Conservation (phyloP, 371 early-diverging fungal species). For the Globomyces sp. region DNA sequence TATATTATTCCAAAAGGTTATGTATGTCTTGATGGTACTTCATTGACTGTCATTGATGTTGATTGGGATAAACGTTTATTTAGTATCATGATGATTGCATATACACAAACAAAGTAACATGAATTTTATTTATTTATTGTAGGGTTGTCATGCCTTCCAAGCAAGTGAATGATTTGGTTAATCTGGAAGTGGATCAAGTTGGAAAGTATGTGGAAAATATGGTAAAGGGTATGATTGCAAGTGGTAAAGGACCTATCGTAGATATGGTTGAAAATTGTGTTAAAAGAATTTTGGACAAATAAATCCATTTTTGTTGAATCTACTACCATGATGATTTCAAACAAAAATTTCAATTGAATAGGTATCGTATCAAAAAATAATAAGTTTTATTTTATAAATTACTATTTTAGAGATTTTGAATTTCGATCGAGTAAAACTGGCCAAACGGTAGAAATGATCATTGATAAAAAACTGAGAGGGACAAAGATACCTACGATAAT, state of each 20-base stretch:
- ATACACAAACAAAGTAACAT: constrained; percentile 64
- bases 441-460: constrained; percentile 23
- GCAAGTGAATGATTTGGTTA: constrained; percentile 74
- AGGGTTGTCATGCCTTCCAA: constrained; percentile 80
- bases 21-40: constrained; percentile 90
- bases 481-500: constrained; percentile 21
- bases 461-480: constrained; percentile 24
- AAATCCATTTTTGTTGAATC: background rate
- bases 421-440: constrained; percentile 4
- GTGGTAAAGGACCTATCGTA: constrained; percentile 2
- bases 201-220: constrained; percentile 92
- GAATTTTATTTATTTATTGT: too few species aligned
- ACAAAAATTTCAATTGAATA: too few species aligned
- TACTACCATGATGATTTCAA: background rate
- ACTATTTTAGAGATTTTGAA: background rate
- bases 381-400: background rate
- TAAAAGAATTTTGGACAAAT: constrained; percentile 14
- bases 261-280: constrained; percentile 19
- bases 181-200: constrained; percentile 95
- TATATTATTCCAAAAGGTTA: constrained; percentile 95
- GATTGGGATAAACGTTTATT: constrained; percentile 69
- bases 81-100: constrained; percentile 91
- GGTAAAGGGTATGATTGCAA: constrained; percentile 43
- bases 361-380: background rate
- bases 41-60: constrained; percentile 89